A percentile compares a stretch with the other conserved stretches of the same genome.
Evolutionary conservation across 2,329 filamentous ascomycete genomes (phyloP).

Genomic region (Talaromyces rugulosus): DNA sequence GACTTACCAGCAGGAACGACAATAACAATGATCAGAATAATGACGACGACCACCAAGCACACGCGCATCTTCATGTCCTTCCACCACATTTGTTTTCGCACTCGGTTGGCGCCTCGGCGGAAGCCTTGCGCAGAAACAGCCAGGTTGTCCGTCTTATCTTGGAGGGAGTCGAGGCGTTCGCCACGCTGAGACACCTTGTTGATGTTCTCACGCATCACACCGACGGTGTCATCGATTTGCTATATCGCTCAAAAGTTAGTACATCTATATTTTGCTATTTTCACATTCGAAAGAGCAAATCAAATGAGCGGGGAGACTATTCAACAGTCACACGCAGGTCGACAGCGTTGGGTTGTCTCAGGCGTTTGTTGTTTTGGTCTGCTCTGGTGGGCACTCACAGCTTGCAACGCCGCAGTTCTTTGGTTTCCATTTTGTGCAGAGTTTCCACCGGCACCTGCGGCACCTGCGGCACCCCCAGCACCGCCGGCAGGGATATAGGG

Average conservation of each 20-base stretch:
- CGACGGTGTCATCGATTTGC: conserved; percentile 97
- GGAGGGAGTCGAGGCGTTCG: conserved; percentile 77
- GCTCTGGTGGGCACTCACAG: conserved; percentile 58
- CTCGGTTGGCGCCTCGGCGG: conserved; percentile 90
- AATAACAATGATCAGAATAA: conserved; percentile 88
- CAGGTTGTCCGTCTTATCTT: conserved; percentile 91
- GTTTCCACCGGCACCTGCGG: conserved; percentile 49
- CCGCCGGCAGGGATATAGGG: conserved; percentile 70
- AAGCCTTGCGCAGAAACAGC: conserved; percentile 91
- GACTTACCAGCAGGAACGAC: conserved; percentile 77
- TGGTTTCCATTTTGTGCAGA: conserved; percentile 53
- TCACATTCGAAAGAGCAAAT: conserved; percentile 2
- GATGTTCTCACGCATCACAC: conserved; percentile 96
- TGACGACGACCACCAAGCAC: conserved; percentile 85
- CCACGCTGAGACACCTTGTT: conserved; percentile 94
- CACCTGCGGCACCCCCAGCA: conserved; percentile 51
- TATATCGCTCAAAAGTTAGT: conserved; percentile 37
- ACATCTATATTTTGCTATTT: neutral
- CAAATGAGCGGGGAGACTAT: neutral
- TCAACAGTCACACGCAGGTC: neutral
- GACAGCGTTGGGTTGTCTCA: neutral
- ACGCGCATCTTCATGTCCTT: conserved; percentile 99
- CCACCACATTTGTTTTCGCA: conserved; percentile 99
- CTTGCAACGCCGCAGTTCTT: conserved; percentile 72
- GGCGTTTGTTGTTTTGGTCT: neutral